Base-by-base conservation (phyloP, 208 protist species). In the Trypanosomatidae sp. region DNA sequence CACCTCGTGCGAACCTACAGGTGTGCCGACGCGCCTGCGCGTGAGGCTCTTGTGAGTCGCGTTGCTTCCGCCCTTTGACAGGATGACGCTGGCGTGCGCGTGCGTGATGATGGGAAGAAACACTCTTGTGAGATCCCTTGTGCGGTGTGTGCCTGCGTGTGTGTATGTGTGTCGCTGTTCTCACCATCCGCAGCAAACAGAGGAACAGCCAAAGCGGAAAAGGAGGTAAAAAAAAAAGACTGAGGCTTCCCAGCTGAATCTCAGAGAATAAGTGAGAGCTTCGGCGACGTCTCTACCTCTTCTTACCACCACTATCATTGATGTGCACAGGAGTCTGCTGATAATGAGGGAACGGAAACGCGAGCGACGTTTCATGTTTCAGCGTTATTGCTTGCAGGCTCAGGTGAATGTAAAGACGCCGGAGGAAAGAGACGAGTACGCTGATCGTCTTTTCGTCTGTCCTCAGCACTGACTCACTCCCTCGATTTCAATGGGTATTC, bases 1-100 rank as follows among this genome's bases (percentile, higher is more conserved):
- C 59, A 64, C 13, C 68, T 95, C 1, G 71, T 91, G 0, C 82
- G 75, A 3, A 41, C 71, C n/a, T 73, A 82, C 59, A 68, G 78
- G n/a, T 49, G 59, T 5, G 81, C 64, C 8, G 25, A 15, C 43
- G 39, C 53, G 2, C 50, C 74, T 13, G 74, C 71, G 69, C 78
- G 74, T n/a, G 76, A 84, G 39, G 44, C 64, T 12, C 58, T 89
- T 33, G 49, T 80, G n/a, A 68, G 74, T 43, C 76, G 71, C 36
- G 62, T 86, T 19, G 65, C 81, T 17, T 69, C 68, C 15, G 76
- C 76, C 22, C 50, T 89, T 8, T 88, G 50, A 77, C 12, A 39
- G 17, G 25, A 9, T 3, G 44, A n/a, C 36, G 41, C 5, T 39
- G 59, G 19, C 1, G 30, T 22, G 15, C 13, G 43, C 43, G 19